Evolutionary conservation across 139 green algal genomes (phyloP).

Genomic region (Chara braunii): DNA sequence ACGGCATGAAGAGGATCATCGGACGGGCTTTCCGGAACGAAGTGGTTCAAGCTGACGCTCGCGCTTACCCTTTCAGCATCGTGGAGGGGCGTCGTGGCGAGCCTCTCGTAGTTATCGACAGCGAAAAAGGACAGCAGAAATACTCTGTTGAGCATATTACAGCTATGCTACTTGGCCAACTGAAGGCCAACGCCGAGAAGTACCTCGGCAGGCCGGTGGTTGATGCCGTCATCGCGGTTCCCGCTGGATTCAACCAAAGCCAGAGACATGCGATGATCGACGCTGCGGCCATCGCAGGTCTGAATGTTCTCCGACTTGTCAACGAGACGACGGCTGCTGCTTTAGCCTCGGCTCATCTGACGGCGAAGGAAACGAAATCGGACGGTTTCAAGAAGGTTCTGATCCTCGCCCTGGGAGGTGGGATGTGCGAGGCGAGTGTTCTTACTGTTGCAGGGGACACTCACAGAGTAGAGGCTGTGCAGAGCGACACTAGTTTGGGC

Average conservation of each 20-base stretch:
- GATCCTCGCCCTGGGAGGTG: constrained; percentile 82
- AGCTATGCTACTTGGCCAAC: constrained; percentile 81
- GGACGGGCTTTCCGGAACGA: constrained; percentile 80
- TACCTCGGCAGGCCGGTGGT: constrained; percentile 71
- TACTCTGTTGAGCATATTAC: constrained; percentile 53
- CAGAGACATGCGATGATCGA: constrained; percentile 48
- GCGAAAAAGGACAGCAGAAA: no score
- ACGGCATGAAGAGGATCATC: constrained; percentile 92
- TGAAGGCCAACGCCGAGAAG: constrained; percentile 79
- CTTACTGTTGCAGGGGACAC: no score
- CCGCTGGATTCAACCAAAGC: constrained; percentile 69
- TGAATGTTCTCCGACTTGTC: constrained; percentile 88
- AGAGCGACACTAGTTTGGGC: constrained; percentile 85
- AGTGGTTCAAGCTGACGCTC: constrained; percentile 67
- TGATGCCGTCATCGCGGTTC: constrained; percentile 84
- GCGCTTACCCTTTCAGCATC: constrained; percentile 61
- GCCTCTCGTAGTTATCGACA: constrained; percentile 63
- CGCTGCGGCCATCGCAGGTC: constrained; percentile 59
- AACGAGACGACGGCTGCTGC: constrained; percentile 93
- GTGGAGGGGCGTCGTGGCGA: constrained; percentile 63
- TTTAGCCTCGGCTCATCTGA: no score
- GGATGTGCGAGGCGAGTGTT: no score
- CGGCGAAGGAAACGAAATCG: no score
- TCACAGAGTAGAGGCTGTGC: constrained; percentile 75
- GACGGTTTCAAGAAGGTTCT: constrained; percentile 98